Conservation (phyloP, 2,329 filamentous ascomycete genomes). For the Trichothecium sympodiale region DNA sequence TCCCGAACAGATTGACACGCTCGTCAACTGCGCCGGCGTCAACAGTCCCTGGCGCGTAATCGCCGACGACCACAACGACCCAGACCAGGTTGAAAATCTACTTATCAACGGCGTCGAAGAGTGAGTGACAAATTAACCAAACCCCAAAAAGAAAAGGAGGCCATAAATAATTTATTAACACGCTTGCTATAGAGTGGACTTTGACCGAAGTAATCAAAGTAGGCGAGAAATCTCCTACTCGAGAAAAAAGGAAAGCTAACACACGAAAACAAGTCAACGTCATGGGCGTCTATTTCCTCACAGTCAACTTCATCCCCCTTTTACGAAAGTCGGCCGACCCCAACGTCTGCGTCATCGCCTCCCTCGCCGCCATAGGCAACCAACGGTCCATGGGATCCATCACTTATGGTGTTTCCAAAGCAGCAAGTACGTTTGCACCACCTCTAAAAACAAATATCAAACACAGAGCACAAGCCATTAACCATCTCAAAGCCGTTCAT, state of each 20-base stretch:
- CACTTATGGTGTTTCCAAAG: constrained; percentile 14
- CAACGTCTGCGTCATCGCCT: constrained; percentile 15
- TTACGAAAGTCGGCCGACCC: constrained; percentile 13
- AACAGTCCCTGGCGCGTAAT: constrained; percentile 10
- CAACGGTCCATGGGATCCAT: constrained; percentile 13
- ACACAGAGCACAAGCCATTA: too few species aligned
- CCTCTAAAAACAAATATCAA: background rate
- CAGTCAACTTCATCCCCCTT: constrained; percentile 14
- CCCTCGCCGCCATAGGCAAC: constrained; percentile 13
- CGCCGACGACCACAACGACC: constrained; percentile 9
- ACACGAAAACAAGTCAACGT: constrained; percentile 12
- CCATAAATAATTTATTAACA: background rate
- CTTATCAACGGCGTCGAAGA: constrained; percentile 10
- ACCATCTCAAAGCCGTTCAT: constrained; percentile 6
- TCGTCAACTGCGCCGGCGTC: constrained; percentile 16
- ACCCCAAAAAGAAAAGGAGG: background rate
- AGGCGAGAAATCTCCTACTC: constrained; percentile 1
- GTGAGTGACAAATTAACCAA: background rate
- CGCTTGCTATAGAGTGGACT: constrained; percentile 3
- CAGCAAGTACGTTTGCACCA: constrained; percentile 8
- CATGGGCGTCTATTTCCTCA: constrained; percentile 16
- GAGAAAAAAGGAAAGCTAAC: background rate
- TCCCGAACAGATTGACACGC: constrained; percentile 11
- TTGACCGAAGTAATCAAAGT: constrained; percentile 5
- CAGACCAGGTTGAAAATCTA: constrained; percentile 10